phyloP scores from a whole-genome alignment of 1,284 basidiomycete genomes.

The Waitea zeae region DNA sequence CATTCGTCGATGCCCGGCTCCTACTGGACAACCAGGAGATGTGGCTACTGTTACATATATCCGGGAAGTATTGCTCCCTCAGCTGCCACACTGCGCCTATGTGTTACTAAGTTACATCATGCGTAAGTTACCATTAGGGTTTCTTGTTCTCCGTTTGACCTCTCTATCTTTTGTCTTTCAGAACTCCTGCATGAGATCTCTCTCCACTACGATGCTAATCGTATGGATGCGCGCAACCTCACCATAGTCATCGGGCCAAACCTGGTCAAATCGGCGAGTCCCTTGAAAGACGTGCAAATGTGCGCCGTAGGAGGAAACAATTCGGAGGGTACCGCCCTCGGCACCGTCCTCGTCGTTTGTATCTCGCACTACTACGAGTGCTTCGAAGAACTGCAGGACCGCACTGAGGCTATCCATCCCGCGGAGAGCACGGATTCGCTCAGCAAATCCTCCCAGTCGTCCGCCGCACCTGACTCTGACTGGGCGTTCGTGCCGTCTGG shows the following conservation, averaged over 20 bases:
- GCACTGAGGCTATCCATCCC: conserved; percentile 43
- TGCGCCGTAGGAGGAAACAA: conserved; percentile 27
- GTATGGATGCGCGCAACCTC: conserved; percentile 74
- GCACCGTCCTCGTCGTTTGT: conserved; percentile 55
- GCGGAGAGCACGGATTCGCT: too few species aligned
- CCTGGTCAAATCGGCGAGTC: conserved; percentile 49
- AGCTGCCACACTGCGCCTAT: conserved; percentile 51
- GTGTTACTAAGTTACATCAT: conserved; percentile 57
- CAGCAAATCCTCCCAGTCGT: not conserved
- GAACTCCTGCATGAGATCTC: conserved; percentile 69
- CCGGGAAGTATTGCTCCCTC: conserved; percentile 45
- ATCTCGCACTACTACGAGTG: conserved; percentile 74
- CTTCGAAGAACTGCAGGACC: conserved; percentile 61
- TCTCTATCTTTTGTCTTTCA: conserved; percentile 13
- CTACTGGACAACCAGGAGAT: conserved; percentile 34
- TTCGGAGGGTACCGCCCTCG: conserved; percentile 42
- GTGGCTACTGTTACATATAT: conserved; percentile 43
- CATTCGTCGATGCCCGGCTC: conserved; percentile 49
- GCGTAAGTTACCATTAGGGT: conserved; percentile 28
- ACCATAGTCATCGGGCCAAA: conserved; percentile 68
- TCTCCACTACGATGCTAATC: conserved; percentile 40
- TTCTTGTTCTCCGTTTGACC: conserved; percentile 1
- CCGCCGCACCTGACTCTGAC: conserved; percentile 10
- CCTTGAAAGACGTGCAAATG: conserved; percentile 55
- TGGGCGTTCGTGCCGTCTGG: conserved; percentile 13